phyloP scores from a whole-genome alignment of 805 yeast genomes.

The Gaillardinia entomophila region DNA sequence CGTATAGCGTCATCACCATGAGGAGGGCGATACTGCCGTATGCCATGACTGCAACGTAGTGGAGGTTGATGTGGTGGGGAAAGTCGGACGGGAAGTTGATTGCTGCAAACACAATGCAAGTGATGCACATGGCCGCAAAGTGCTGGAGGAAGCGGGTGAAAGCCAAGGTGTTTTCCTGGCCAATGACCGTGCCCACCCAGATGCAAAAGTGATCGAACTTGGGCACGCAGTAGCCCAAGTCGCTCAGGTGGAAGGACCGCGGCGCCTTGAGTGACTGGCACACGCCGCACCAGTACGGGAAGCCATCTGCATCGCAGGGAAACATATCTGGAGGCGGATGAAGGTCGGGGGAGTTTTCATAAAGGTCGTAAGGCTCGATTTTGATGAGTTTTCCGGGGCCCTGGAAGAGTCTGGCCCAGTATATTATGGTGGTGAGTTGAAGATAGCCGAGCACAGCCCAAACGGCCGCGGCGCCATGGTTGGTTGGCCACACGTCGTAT shows the following conservation, averaged over 20 bases:
- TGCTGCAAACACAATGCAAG: neutral
- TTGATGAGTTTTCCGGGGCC: slow-evolving; percentile 56
- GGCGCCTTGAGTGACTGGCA: slow-evolving; percentile 63
- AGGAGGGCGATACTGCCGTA: slow-evolving; percentile 28
- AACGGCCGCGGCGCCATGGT: slow-evolving; percentile 26
- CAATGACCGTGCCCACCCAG: slow-evolving; percentile 72
- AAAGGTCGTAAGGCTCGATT: slow-evolving; percentile 29
- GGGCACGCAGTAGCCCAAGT: slow-evolving; percentile 53
- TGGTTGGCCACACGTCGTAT: slow-evolving; percentile 28
- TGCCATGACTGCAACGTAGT: neutral
- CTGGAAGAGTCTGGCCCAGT: slow-evolving; percentile 42
- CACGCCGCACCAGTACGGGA: slow-evolving; percentile 67
- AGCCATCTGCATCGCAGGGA: slow-evolving; percentile 66
- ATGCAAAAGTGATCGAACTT: slow-evolving; percentile 80
- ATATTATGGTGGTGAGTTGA: slow-evolving; percentile 5
- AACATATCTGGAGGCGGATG: slow-evolving; percentile 53
- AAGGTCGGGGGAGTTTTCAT: slow-evolving; percentile 11
- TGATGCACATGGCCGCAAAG: slow-evolving; percentile 30
- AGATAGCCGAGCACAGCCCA: slow-evolving; percentile 15
- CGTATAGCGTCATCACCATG: slow-evolving; percentile 38
- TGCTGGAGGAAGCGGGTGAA: slow-evolving; percentile 50
- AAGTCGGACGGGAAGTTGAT: no score
- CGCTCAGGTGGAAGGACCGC: slow-evolving; percentile 66
- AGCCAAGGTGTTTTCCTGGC: slow-evolving; percentile 54
- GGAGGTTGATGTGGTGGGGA: slow-evolving; percentile 6